A percentile compares a stretch with the other conserved stretches of the same genome.
These are phyloP conservation scores for Ogataea chonburiensis DNA, from an alignment of 805 yeast genomes.

Conservation along the genomic window DNA sequence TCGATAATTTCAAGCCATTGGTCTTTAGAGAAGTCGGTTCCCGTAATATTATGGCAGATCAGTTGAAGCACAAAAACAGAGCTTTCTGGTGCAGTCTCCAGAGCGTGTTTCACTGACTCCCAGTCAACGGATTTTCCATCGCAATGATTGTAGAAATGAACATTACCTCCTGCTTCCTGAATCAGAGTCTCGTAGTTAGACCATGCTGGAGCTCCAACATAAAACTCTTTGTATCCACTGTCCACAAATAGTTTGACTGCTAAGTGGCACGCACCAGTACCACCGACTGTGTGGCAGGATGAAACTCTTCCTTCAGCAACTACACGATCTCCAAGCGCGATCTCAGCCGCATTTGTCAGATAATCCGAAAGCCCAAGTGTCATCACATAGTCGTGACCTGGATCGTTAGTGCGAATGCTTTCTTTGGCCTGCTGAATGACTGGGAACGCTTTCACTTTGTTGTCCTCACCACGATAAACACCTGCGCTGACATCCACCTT, in stretches of 20 bases:
- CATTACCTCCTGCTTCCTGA: conserved; percentile 44
- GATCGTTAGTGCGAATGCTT: conserved; percentile 35
- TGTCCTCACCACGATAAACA: conserved; percentile 43
- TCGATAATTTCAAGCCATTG: conserved; percentile 72
- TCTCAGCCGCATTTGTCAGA: conserved; percentile 34
- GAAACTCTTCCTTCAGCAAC: conserved; percentile 37
- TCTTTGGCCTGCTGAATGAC: conserved; percentile 24
- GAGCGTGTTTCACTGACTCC: conserved; percentile 54
- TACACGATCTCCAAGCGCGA: conserved; percentile 37
- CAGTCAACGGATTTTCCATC: conserved; percentile 48
- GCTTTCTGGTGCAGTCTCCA: conserved; percentile 49
- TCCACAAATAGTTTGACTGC: conserved; percentile 45
- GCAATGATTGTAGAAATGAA: conserved; percentile 44
- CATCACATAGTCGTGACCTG: conserved; percentile 45
- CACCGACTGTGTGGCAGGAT: conserved; percentile 48
- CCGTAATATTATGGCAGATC: conserved; percentile 91
- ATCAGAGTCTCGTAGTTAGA: conserved; percentile 50
- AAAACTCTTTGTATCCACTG: conserved; percentile 41
- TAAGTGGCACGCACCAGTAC: conserved; percentile 49
- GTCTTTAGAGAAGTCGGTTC: conserved; percentile 72
- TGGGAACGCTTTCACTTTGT: conserved; percentile 39
- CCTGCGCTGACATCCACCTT: conserved; percentile 46
- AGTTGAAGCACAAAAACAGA: conserved; percentile 74
- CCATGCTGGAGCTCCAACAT: conserved; percentile 44
- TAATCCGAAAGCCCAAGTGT: conserved; percentile 43